Evolutionary conservation across 1,284 basidiomycete genomes (phyloP), one percentile per base, ranked within the genome.

Genomic region (Ganoderma resinaceum): DNA sequence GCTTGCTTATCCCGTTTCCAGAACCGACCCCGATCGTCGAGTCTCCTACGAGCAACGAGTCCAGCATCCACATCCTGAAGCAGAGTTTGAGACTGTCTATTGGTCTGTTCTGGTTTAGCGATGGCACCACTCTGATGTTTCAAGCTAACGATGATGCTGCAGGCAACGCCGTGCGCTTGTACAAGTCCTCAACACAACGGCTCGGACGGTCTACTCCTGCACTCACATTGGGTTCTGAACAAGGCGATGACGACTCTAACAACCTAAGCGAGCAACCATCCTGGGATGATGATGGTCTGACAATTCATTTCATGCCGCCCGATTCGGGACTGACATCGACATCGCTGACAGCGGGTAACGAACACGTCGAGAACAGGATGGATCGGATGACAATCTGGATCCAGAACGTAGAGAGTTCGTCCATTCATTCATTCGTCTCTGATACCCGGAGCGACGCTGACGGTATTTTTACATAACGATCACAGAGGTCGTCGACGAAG

Each of bases 371-470:
- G 70, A 85, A 84, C 43, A 83, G 85, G 55, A 79, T 83, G 43
- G 91, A 94, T 74, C 82, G 92, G 65, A 88, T 94, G 89, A 85
- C 87, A 1, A 80, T 89, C 63, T 94, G 92, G 93, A 90, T 93
- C 79, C 86, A 86, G 72, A 91, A 87, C 67, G 91, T 93, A 12
- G 92, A 94, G 80, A 90, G 92, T 94, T 76, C 76, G 91, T 85
- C 7, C 26, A 49, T 55, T 71, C 64, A 37, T 55, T 72, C 63
- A 61, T 31, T 66, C 35, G 33, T 18, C 63, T 18, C 52, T 68
- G 55, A 63, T 60, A 18, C 1, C 37, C 55, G 35, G 40, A n/a
- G 5, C 57, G 23, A 70, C 23, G 38, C 58, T 57, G 16, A 62
- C 49, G 31, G 4, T 29, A 31, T 16, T 20, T 26, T 60, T 60